These are phyloP conservation scores for Pythium oligandrum DNA, from an alignment of 352 stramenopile genomes.

Conservation along the genomic window DNA sequence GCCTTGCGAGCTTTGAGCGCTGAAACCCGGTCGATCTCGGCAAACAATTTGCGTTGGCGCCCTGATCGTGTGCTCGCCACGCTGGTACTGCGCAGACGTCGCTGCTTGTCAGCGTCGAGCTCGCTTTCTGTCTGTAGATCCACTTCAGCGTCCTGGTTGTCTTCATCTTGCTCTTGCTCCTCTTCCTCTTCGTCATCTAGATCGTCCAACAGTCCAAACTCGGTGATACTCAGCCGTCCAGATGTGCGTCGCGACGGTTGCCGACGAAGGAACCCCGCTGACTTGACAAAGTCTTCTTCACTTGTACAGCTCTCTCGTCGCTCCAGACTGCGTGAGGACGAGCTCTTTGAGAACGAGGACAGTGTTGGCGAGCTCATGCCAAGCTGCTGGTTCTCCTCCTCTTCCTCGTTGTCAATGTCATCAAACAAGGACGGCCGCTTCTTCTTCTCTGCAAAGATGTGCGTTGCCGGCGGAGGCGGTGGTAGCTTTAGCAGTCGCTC, in stretches of 20 bases:
- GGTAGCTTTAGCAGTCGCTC: constrained; percentile 40
- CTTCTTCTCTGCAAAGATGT: no score
- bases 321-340: constrained; percentile 29
- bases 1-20: constrained; percentile 18
- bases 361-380: constrained; percentile 22
- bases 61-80: neutral
- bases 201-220: constrained; percentile 67
- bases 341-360: constrained; percentile 22
- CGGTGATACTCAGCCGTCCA: constrained; percentile 60
- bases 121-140: neutral
- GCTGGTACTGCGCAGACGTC: neutral
- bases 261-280: constrained; percentile 59
- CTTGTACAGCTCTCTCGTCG: constrained; percentile 45
- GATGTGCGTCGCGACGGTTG: constrained; percentile 47
- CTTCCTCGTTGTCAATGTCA: constrained; percentile 11
- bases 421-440: constrained; percentile 14
- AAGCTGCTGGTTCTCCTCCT: constrained; percentile 16
- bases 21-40: constrained; percentile 35
- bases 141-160: constrained; percentile 2
- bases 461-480: neutral
- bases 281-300: constrained; percentile 61
- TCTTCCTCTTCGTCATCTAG: constrained; percentile 18
- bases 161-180: constrained; percentile 13
- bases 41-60: constrained; percentile 53
- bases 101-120: neutral